Percentiles rank a stretch among this genome's conserved stretches.
Evolutionary conservation across 192 early-diverging fungal species (phyloP).

Genomic region (Coemansia asiatica): DNA sequence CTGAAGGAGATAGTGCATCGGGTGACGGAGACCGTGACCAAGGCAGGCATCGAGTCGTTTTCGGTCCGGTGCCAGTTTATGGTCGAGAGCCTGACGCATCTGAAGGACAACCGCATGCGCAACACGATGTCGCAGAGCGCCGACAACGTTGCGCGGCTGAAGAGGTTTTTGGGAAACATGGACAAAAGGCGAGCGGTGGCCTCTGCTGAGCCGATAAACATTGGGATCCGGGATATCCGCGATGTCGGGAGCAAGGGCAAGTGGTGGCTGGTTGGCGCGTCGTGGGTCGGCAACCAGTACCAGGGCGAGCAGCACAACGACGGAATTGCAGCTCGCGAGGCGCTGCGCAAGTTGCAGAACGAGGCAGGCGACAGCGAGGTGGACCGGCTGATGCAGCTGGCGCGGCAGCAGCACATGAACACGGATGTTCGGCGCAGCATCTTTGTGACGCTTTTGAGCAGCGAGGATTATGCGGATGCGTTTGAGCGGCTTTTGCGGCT

Average conservation of each 20-base stretch:
- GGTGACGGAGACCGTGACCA: constrained; percentile 39
- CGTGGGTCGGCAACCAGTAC: constrained; percentile 75
- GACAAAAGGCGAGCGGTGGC: constrained; percentile 52
- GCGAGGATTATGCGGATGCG: constrained; percentile 93
- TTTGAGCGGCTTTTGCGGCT: constrained; percentile 84
- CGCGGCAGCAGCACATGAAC: constrained; percentile 91
- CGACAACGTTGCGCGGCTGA: constrained; percentile 70
- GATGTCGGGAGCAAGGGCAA: constrained; percentile 82
- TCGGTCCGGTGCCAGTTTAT: constrained; percentile 80
- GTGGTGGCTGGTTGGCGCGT: constrained; percentile 97
- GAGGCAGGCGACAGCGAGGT: constrained; percentile 27
- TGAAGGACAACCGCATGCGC: constrained; percentile 91
- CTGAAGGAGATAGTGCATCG: constrained; percentile 85
- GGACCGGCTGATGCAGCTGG: constrained; percentile 73
- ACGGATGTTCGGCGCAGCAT: constrained; percentile 91
- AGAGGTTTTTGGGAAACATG: constrained; percentile 74
- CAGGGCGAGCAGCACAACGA: constrained; percentile 5
- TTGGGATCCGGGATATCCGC: constrained; percentile 82
- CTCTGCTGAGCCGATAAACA: constrained; percentile 74
- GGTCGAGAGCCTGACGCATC: constrained; percentile 88
- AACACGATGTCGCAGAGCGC: constrained; percentile 59
- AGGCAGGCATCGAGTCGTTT: constrained; percentile 37
- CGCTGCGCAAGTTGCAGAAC: constrained; percentile 7
- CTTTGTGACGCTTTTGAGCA: constrained; percentile 89
- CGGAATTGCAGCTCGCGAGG: constrained; percentile 9